Evolutionary conservation across 2,329 filamentous ascomycete genomes (phyloP), one percentile per base, ranked within the genome.

Genomic region (Helminthosporium solani): DNA sequence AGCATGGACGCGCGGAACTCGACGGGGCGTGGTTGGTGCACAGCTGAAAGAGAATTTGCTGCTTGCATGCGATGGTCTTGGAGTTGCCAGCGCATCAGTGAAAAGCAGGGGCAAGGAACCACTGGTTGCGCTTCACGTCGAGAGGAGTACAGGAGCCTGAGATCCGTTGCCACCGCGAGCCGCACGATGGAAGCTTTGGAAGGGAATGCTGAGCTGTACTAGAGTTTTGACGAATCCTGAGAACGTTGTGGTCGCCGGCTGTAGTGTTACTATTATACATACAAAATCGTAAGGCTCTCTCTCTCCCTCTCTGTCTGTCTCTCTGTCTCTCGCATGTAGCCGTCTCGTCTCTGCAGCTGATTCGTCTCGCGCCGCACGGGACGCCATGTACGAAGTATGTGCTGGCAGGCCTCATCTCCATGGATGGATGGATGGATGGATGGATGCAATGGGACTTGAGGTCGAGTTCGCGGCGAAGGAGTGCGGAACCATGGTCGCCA

Each of bases 1-100:
- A n/a, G n/a, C n/a, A n/a, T n/a, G n/a, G n/a, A 21, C 15, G 19
- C 23, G n/a, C 16, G 15, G 19, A 3, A 41, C 14, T 31, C 27
- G 25, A 3, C 12, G 14, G 19, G 3, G 25, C 19, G 18, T 9
- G 25, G 18, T 23, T 28, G 15, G 37, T 19, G 25, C n/a, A n/a
- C 23, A 25, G 25, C 39, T 20, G n/a, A 20, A 18, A 18, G 34
- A 20, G 19, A 20, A 8, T 35, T 19, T 35, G n/a, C 18, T 40
- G 37, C 12, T n/a, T 59, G 58, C 56, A 64, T 58, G 63, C 59
- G 57, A 53, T 20, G 34, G 36, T 53, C 47, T 60, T 54, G 51
- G 57, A 54, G 44, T n/a, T 66, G 62, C 60, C 63, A 66, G 47
- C 61, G 54, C 62, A 64, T 64, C 62, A 60, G 38, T 42, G 28